Evolutionary conservation across 305 asterid species (phyloP).

Genomic region (Fraxinus sp.): DNA sequence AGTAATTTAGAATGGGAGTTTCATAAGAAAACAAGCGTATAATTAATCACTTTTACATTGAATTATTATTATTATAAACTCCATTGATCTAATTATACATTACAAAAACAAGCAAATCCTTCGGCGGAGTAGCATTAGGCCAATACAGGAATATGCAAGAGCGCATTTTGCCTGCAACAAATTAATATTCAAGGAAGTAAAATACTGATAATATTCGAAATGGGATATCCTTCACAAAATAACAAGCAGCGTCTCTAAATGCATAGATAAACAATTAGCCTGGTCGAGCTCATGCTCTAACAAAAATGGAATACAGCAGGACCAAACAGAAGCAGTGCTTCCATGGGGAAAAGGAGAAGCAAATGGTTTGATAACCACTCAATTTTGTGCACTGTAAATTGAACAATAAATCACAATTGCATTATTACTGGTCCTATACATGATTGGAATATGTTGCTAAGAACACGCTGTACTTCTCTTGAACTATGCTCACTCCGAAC

Average conservation of each 20-base stretch:
- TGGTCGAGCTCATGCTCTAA: background rate
- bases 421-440: slow-evolving; percentile 75
- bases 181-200: background rate
- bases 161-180: background rate
- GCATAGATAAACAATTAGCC: background rate
- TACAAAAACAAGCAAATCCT: background rate
- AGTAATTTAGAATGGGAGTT: background rate
- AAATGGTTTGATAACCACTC: background rate
- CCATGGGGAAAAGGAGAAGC: background rate
- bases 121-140: background rate
- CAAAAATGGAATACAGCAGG: slow-evolving; percentile 11
- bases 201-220: background rate
- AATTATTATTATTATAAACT: background rate
- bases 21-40: background rate
- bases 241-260: background rate
- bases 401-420: slow-evolving; percentile 32
- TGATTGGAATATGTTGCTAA: slow-evolving; percentile 65
- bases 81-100: background rate
- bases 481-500: slow-evolving; percentile 94
- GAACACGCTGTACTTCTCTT: slow-evolving; percentile 68
- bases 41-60: background rate
- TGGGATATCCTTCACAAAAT: background rate
- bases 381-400: slow-evolving; percentile 15
- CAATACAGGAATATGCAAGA: background rate
- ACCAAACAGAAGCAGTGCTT: background rate